Base-by-base conservation (phyloP, 208 protist species). In the Trypanosoma lewisi region DNA sequence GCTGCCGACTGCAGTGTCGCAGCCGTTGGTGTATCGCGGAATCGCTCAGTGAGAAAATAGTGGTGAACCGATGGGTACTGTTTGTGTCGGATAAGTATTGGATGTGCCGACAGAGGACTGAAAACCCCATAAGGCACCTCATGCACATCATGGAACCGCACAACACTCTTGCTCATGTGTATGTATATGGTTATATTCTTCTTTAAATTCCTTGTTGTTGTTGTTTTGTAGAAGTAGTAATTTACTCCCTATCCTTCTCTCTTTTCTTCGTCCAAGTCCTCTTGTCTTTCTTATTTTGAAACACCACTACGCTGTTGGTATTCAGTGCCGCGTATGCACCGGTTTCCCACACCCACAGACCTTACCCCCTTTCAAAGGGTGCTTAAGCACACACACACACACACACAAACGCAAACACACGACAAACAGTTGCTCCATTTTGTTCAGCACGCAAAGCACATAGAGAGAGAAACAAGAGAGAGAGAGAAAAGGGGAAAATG, bases 21-120 rank as follows among this genome's bases (percentile, higher is more conserved):
- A 70, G 89, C 83, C 12, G 73, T 49, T 47, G 78, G 78, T 1
- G 77, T 72, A 37, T 68, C 88, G 33, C 77, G 75, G 56, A 94
- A 94, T 41, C 85, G 80, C 70, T 94, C 82, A 36, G 81, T 84
- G 9, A 94, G 77, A 57, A 94, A 94, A 69, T 88, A 94, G 56
- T 94, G 88, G 37, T 94, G 85, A 36, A 91, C 51, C 0, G 81
- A 89, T 11, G 85, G 85, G 59, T 92, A 94, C 75, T 89, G 73
- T 21, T 73, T 67, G 59, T 94, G 88, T 17, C 85, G 82, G 50
- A 92, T 78, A 21, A 91, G 77, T n/a, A 94, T 56, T 4, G 85
- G 81, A 39, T 85, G 87, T 14, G 88, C 83, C 16, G 83, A 92
- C 44, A 94, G 76, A 8, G 85, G 83, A 44, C 83, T 92, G 23